phyloP scores from a whole-genome alignment of 2,329 filamentous ascomycete species.

The Daldinia sp. region DNA sequence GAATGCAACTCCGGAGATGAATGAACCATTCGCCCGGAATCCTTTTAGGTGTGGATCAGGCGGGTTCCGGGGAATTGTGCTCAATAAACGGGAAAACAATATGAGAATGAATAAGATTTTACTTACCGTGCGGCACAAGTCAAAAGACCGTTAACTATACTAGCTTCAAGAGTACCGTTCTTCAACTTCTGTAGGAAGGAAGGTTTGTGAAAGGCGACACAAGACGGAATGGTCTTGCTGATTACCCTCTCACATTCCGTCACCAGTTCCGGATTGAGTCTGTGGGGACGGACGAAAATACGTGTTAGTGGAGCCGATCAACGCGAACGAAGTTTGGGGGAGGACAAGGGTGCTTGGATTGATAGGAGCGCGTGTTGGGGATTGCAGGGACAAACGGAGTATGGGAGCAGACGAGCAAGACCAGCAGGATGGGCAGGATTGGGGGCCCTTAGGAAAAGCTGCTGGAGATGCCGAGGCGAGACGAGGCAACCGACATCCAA shows the following conservation, averaged over 20 bases:
- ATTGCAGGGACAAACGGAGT: slow-evolving; percentile 27
- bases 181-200: slow-evolving; percentile 69
- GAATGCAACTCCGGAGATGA: slow-evolving; percentile 38
- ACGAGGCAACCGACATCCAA: slow-evolving; percentile 37
- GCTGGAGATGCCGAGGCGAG: slow-evolving; percentile 42
- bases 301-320: slow-evolving; percentile 42
- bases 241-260: slow-evolving; percentile 68
- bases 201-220: slow-evolving; percentile 70
- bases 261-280: slow-evolving; percentile 65
- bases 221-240: slow-evolving; percentile 67
- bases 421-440: slow-evolving; percentile 16
- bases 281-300: slow-evolving; percentile 42
- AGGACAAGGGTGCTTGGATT: slow-evolving; percentile 32
- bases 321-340: slow-evolving; percentile 35
- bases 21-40: slow-evolving; percentile 38
- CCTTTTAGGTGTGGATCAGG: slow-evolving; percentile 33
- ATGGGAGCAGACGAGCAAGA: not conserved
- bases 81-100: slow-evolving; percentile 15
- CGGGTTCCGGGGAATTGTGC: slow-evolving; percentile 26
- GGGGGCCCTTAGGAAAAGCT: slow-evolving; percentile 23
- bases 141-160: slow-evolving; percentile 65
- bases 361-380: slow-evolving; percentile 29
- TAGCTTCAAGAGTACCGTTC: slow-evolving; percentile 62
- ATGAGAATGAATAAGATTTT: slow-evolving; percentile 12
- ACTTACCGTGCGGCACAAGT: slow-evolving; percentile 66